phyloP scores from a whole-genome alignment of 2,329 filamentous ascomycete species.

The Apiospora kogelbergensis region DNA sequence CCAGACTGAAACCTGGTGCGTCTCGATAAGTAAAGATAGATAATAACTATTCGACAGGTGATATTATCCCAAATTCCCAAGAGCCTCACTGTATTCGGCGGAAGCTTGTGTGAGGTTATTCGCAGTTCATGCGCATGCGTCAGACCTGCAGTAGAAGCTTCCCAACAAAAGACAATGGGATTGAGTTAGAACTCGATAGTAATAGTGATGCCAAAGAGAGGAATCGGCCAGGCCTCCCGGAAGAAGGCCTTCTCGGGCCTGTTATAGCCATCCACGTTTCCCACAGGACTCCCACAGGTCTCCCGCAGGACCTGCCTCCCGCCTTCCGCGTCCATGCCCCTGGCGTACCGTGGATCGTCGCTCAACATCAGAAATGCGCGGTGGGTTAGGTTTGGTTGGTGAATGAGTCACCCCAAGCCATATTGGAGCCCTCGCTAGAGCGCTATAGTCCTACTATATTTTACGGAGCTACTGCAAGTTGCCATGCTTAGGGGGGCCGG shows the following conservation, averaged over 20 bases:
- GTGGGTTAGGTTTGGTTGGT: slow-evolving; percentile 29
- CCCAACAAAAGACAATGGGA: slow-evolving; percentile 19
- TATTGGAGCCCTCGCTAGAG: slow-evolving; percentile 21
- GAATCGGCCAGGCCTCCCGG: slow-evolving; percentile 11
- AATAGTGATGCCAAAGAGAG: slow-evolving; percentile 12
- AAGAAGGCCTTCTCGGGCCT: background rate
- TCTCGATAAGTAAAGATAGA: background rate
- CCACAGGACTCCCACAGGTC: slow-evolving; percentile 13
- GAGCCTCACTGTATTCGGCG: slow-evolving; percentile 21
- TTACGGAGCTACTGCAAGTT: slow-evolving; percentile 22
- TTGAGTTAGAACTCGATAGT: slow-evolving; percentile 15
- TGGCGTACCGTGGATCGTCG: slow-evolving; percentile 16
- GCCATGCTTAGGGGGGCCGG: slow-evolving; percentile 23
- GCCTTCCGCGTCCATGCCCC: slow-evolving; percentile 18
- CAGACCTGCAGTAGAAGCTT: slow-evolving; percentile 20
- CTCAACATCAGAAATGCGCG: slow-evolving; percentile 28
- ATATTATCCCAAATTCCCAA: background rate
- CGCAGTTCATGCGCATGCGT: slow-evolving; percentile 30
- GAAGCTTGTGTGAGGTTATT: slow-evolving; percentile 32
- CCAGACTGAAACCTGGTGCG: background rate
- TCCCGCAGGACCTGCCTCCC: slow-evolving; percentile 19
- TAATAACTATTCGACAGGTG: background rate
- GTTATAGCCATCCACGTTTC: slow-evolving; percentile 6
- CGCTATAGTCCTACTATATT: slow-evolving; percentile 12
- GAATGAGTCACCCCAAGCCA: slow-evolving; percentile 26